Evolutionary conservation across 2,329 filamentous ascomycete species (phyloP), one percentile per base, ranked within the genome.

Genomic region (Colletotrichum sp.): DNA sequence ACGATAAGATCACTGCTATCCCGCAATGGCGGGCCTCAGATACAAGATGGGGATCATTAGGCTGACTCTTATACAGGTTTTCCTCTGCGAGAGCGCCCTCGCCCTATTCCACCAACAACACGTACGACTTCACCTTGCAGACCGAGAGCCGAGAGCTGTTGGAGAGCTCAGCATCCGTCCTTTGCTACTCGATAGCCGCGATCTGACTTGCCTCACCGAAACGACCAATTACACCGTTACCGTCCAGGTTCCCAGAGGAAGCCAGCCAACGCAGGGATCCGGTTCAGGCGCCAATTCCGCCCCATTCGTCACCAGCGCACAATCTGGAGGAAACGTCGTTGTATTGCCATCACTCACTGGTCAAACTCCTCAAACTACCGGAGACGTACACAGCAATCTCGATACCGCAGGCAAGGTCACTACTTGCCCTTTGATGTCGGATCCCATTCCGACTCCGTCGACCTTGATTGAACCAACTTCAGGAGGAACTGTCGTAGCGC

Each of bases 361-460:
- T 60, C 73, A 83, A 43, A 75, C 77, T 34, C 81, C 82, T 70
- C 80, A 84, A 52, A 83, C 84, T 14, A 79, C 81, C 18, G 82
- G 83, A 69, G 77, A 80, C 68, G 66, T 84, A 43, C 78, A 81
- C 52, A 81, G 80, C 24, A 77, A 34, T 10, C 69, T 72, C 8
- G 72, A 77, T 4, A 61, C 71, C 26, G 68, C 65, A 68, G 81
- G 79, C 36, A 80, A 79, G 76, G 69, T 68, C 76, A 74, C 77
- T 52, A 70, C 65, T 63, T 64, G 65, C 55, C 68, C 82, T 59
- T 79, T 85, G 39, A 77, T 84, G 12, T 83, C 82, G 21, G 78
- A 71, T 59, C 72, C 81, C 2, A 87, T 87, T 48, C 81, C 85
- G 7, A 80, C 75, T n/a, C 85, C 85, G 14, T 85, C 84, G 9